Evolutionary conservation across 2,329 filamentous ascomycete genomes (phyloP).

Genomic region (Xylaria sp.): DNA sequence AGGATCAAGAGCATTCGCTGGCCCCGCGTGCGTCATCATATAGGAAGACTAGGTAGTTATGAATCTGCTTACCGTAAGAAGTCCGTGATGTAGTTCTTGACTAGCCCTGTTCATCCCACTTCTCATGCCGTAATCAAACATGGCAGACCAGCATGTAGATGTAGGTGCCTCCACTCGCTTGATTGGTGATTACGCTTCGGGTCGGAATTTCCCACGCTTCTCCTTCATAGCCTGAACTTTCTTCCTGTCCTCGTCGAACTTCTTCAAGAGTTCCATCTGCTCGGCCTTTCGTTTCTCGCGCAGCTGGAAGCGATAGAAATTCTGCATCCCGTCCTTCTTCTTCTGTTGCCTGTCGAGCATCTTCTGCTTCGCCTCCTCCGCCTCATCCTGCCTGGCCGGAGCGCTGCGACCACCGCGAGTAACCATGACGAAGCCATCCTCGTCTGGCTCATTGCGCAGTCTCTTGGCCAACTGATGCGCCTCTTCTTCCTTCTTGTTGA

Average conservation of each 20-base stretch:
- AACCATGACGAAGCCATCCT: constrained; percentile 95
- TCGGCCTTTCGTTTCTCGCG: constrained; percentile 82
- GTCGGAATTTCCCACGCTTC: constrained; percentile 71
- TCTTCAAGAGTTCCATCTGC: constrained; percentile 74
- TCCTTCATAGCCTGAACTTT: constrained; percentile 77
- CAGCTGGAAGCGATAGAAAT: constrained; percentile 88
- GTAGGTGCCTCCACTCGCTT: neutral
- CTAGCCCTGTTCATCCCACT: neutral
- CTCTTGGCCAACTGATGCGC: constrained; percentile 70
- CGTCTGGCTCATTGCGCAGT: constrained; percentile 83
- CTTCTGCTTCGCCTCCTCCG: constrained; percentile 67
- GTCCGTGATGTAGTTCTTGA: neutral
- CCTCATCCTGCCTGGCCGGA: constrained; percentile 79
- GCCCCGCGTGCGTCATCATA: constrained; percentile 67
- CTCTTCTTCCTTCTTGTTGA: constrained; percentile 75
- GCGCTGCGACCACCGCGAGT: constrained; percentile 79
- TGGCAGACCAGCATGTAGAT: neutral
- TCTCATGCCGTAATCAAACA: neutral
- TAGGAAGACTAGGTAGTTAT: constrained; percentile 18
- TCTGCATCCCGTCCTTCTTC: constrained; percentile 71
- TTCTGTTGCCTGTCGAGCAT: constrained; percentile 73
- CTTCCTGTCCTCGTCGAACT: constrained; percentile 81
- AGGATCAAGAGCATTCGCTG: constrained; percentile 56
- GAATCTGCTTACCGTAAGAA: constrained; percentile 31
- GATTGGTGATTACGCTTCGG: constrained; percentile 55